phyloP scores from a whole-genome alignment of 495 filamentous ascomycete genomes.

The Hypoxylon rickii region DNA sequence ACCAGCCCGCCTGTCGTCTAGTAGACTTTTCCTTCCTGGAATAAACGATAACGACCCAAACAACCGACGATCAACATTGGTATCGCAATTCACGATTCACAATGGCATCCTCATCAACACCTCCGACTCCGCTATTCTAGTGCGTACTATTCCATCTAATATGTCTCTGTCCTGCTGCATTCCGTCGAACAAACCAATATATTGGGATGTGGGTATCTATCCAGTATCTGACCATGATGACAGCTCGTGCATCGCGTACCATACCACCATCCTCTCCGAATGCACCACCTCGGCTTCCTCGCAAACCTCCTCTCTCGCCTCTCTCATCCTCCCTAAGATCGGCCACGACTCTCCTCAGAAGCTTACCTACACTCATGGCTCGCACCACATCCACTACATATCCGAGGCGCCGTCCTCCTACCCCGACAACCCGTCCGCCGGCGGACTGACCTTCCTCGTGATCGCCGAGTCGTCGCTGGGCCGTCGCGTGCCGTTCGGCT shows the following conservation, averaged over 20 bases:
- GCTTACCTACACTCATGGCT: conserved; percentile 89
- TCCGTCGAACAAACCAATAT: conserved; percentile 4
- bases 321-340: conserved; percentile 96
- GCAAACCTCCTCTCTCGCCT: conserved; percentile 80
- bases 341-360: conserved; percentile 78
- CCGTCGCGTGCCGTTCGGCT: conserved; percentile 90
- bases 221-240: conserved; percentile 10
- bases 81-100: conserved; percentile 27
- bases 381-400: conserved; percentile 95
- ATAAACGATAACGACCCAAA: not conserved
- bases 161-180: not conserved
- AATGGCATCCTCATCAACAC: conserved; percentile 83
- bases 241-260: conserved; percentile 89
- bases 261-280: conserved; percentile 89
- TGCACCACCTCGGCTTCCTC: conserved; percentile 80
- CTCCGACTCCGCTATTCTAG: conserved; percentile 79
- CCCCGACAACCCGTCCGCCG: conserved; percentile 59
- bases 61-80: not conserved
- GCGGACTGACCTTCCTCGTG: conserved; percentile 84
- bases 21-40: too few relatives aligned
- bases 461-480: conserved; percentile 77
- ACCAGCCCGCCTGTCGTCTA: too few relatives aligned
- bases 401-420: conserved; percentile 76
- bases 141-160: conserved; percentile 47
- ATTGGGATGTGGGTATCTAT: too few relatives aligned